These are phyloP conservation scores for Geranium rotundifolium DNA, from an alignment of 345 rosid genomes.

Conservation along the genomic window DNA sequence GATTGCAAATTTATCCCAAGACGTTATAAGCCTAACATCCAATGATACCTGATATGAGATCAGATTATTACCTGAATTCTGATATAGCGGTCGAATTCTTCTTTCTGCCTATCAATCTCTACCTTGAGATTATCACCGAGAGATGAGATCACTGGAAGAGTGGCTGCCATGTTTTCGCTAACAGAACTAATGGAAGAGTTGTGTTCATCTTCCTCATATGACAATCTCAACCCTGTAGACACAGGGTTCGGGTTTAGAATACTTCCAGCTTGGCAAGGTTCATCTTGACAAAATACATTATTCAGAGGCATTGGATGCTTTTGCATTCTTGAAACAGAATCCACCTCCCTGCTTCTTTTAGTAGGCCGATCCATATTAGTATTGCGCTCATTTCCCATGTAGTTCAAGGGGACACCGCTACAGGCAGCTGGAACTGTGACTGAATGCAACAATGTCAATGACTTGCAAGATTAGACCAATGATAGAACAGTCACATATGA, in stretches of 20 bases:
- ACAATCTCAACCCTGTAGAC: constrained; percentile 61
- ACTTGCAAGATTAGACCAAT: neutral
- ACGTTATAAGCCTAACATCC: no score
- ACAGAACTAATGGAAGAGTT: constrained; percentile 54
- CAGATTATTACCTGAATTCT: constrained; percentile 38
- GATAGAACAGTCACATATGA: neutral
- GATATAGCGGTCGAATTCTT: constrained; percentile 45
- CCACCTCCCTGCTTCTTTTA: constrained; percentile 45
- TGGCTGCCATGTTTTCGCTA: constrained; percentile 31
- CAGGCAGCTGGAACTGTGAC: constrained; percentile 34
- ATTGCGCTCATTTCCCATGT: constrained; percentile 27
- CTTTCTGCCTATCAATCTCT: constrained; percentile 49
- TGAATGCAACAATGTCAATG: constrained; percentile 7
- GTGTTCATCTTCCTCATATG: constrained; percentile 57
- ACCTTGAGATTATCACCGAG: constrained; percentile 33
- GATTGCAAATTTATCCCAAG: no score
- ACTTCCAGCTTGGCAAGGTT: constrained; percentile 30
- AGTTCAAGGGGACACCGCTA: constrained; percentile 30
- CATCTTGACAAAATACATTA: constrained; percentile 29
- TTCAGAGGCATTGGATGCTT: constrained; percentile 30
- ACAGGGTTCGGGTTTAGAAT: constrained; percentile 41
- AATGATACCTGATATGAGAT: neutral
- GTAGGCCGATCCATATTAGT: constrained; percentile 21
- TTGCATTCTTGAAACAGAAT: constrained; percentile 28
- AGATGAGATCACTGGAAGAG: constrained; percentile 32